These are phyloP conservation scores for Umbellularia californica DNA, from an alignment of 164 flowering plant species.

Conservation along the genomic window DNA sequence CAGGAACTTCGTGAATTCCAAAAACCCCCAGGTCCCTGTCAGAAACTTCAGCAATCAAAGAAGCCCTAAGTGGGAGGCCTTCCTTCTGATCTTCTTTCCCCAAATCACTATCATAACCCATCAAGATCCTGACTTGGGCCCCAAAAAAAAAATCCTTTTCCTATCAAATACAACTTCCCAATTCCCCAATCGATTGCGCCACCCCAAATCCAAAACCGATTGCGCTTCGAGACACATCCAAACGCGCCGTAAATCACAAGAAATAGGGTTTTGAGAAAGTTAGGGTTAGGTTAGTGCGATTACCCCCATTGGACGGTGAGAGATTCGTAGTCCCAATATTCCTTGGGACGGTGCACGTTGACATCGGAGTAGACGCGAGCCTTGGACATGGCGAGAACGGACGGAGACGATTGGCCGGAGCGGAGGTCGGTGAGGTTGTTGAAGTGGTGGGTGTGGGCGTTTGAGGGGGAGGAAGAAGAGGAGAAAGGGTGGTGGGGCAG, in stretches of 20 bases:
- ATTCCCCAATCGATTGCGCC: not conserved
- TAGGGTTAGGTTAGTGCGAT: not conserved
- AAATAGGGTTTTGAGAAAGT: not conserved
- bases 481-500: not conserved
- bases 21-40: too few species aligned
- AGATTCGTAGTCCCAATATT: conserved; percentile 77
- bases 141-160: too few species aligned
- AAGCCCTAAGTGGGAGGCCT: not conserved
- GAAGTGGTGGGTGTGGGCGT: not conserved
- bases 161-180: too few species aligned
- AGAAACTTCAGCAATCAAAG: too few species aligned
- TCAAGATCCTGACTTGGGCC: not conserved
- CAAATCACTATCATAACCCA: not conserved
- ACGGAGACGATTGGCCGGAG: not conserved
- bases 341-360: conserved; percentile 61
- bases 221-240: not conserved
- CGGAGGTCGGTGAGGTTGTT: too few species aligned
- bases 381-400: conserved; percentile 31
- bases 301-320: conserved; percentile 84
- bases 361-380: conserved; percentile 69
- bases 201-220: not conserved
- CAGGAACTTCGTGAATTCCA: too few species aligned
- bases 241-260: too few species aligned
- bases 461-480: not conserved
- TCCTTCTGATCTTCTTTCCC: not conserved